A percentile compares a stretch with the other conserved stretches of the same genome.
Conservation (phyloP, 2,329 filamentous ascomycete species). For the Cladosporium cucumerinum region DNA sequence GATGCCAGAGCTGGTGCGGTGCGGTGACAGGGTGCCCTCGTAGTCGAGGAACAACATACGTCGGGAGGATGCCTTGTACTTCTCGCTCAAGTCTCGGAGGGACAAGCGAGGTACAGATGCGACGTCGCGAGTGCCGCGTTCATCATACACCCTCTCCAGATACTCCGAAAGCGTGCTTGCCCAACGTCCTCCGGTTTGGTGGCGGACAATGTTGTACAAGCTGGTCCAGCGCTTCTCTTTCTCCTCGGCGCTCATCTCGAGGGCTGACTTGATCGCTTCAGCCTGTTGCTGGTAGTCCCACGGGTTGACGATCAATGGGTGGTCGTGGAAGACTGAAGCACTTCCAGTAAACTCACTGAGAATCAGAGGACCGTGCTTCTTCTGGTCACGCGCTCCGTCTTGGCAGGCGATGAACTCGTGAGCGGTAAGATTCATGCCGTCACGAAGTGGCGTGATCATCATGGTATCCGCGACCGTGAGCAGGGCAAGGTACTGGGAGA, state of each 20-base stretch:
- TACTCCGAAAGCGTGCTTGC: slow-evolving; percentile 69
- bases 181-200: slow-evolving; percentile 84
- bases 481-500: slow-evolving; percentile 87
- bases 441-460: slow-evolving; percentile 91
- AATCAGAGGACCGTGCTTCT: slow-evolving; percentile 85
- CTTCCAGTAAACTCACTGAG: slow-evolving; percentile 94
- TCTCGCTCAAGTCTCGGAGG: slow-evolving; percentile 58
- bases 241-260: slow-evolving; percentile 76
- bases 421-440: slow-evolving; percentile 95
- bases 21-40: slow-evolving; percentile 85
- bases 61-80: slow-evolving; percentile 63
- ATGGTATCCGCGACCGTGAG: slow-evolving; percentile 85
- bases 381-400: slow-evolving; percentile 71
- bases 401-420: slow-evolving; percentile 94
- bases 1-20: slow-evolving; percentile 79
- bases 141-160: slow-evolving; percentile 72
- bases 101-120: slow-evolving; percentile 83
- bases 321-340: slow-evolving; percentile 75
- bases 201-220: slow-evolving; percentile 69
- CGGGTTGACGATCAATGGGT: slow-evolving; percentile 83
- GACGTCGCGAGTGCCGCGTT: slow-evolving; percentile 80
- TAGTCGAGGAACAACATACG: slow-evolving; percentile 90
- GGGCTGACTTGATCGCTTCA: slow-evolving; percentile 75
- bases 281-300: slow-evolving; percentile 92
- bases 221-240: slow-evolving; percentile 71